Evolutionary conservation across 208 protist genomes (phyloP), one percentile per base, ranked within the genome.

Genomic region (Naegleria fowleri): DNA sequence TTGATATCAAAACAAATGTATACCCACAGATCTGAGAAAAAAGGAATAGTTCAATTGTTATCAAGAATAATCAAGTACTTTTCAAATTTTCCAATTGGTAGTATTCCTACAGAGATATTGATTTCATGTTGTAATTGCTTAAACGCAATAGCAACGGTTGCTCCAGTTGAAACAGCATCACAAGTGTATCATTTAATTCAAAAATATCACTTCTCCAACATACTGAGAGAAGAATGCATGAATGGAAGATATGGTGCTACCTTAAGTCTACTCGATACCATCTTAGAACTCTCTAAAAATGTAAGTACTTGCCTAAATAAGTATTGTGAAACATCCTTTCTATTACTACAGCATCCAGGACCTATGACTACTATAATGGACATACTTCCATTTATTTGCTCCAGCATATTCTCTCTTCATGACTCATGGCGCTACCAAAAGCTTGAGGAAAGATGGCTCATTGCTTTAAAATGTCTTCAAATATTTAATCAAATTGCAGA

Each of bases 401-500:
- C 40, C 0, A 89, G 59, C 16, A 67, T 89, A 38, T 89, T 89
- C 40, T 33, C 86, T 16, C n/a, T 89, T 67, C 86, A 89, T 89
- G 86, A 89, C 59, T 39, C 51, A 13, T 89, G 86, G 86, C n/a
- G 86, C 39, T 89, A 89, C 25, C n/a, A 67, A 41, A 52, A 40
- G 40, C 7, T 89, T 7, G 86, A 89, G 40, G 36, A 89, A 67
- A 33, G 48, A 67, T 89, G 48, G 48, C 40, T 67, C 3, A 55
- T 89, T 67, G 19, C 86, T 19, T 41, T 75, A 0, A 67, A 89
- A 41, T 75, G 48, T 67, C 11, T 89, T 7, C 25, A 67, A 67
- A 41, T 52, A 41, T 89, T 89, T 25, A 41, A 39, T 19, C 6
- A 38, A 40, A 41, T 67, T 40, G 51, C 51, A 29, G 1, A 2